Evolutionary conservation across 73 alveolate species (phyloP), one percentile per base, ranked within the genome.

Genomic region (Symbiodinium pilosum): DNA sequence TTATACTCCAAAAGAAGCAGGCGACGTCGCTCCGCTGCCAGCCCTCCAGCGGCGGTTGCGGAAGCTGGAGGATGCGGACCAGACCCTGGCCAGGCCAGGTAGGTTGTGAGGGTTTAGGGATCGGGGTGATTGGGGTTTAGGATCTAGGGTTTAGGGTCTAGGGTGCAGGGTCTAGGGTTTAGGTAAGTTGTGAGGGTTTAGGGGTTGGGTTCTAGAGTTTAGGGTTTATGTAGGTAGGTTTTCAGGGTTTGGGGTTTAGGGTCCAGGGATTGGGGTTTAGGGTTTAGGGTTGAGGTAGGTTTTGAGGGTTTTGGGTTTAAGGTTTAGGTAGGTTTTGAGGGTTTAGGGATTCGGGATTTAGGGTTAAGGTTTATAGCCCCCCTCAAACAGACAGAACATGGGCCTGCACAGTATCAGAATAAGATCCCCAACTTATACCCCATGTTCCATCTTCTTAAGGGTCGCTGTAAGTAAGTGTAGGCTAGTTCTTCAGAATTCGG

Each of bases 21-120:
- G 71, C 41, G 94, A 87, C 14, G 94, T 87, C 69, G 94, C 94
- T 30, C 14, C 94, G 44, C 94, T 87, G 85, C 94, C 94, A 47
- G 85, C 69, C 40, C 85, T 87, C 59, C 94, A 87, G 39, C 94
- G 94, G 30, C 69, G 71, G 68, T 85, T 87, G n/a, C 94, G 94
- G 84, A 54, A 87, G 85, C 32, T 87, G 32, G 94, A 87, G 64
- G 84, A 36, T 26, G 85, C 71, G 41, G 94, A 87, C 85, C 85
- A 87, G 64, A 44, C 69, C 8, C 94, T 87, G 28, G 94, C 94
- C 40, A 87, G 94, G 94, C 94, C 28, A 7, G 28, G 36, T 12
- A 12, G 77, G 6, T 6, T 6, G 59, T 12, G 18, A 59, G 36
- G 77, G n/a, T 59, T 30, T 47, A 26, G 11, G 38, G 28, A 34